Base-by-base conservation (phyloP, 768 basidiomycete species). In the Crassisporium funariophilum region DNA sequence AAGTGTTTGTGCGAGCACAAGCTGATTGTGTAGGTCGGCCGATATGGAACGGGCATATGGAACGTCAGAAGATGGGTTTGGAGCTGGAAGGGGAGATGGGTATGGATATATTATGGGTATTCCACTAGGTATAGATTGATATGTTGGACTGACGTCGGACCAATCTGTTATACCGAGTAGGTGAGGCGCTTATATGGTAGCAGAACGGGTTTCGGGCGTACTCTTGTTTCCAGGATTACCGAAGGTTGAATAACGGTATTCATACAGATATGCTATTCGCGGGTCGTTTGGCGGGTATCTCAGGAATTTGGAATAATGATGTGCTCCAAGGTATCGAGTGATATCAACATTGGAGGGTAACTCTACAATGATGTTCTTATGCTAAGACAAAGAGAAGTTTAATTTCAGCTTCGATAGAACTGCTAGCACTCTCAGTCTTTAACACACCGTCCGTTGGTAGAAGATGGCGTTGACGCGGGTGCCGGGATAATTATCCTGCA, bases 401-500 rank as follows among this genome's bases (percentile, higher is more conserved):
- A 19, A n/a, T n/a, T n/a, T n/a, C n/a, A n/a, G n/a, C n/a, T n/a
- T n/a, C n/a, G n/a, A n/a, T n/a, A n/a, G n/a, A n/a, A n/a, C n/a
- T n/a, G n/a, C n/a, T n/a, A n/a, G n/a, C n/a, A n/a, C n/a, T n/a
- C n/a, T n/a, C n/a, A n/a, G n/a, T n/a, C n/a, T n/a, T n/a, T 10
- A 17, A 58, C 65, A 24, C 39, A 67, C 69, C 25, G 65, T 69
- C 33, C 55, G 46, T 46, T 69, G 68, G 35, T 63, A 63, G 35
- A 61, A 70, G 11, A 71, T 49, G 2, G 60, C 52, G 11, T 53
- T 54, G 1, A 50, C 19, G 1, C 56, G 50, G 2, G 58, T 50
- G 4, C 52, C 54, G 5, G 63, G 65, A 48, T 65, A 58, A 4
- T 62, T 54, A 1, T 62, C 62, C 19, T 41, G 42, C 0, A 71